Conservation (phyloP, 805 yeast genomes). For the Komagataella ulmi region DNA sequence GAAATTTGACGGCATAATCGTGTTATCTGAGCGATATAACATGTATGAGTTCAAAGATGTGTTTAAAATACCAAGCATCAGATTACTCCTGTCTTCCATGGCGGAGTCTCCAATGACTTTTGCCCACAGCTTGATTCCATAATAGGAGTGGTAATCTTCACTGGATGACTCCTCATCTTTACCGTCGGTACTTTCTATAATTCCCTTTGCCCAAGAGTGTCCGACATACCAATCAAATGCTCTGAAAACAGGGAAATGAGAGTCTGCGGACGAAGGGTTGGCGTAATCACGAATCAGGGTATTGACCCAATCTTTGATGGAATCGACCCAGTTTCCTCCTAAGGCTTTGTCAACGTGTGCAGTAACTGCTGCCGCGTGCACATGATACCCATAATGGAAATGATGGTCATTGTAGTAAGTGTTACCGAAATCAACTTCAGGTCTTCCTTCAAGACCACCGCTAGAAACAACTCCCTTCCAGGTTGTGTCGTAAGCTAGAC, state of each 20-base stretch:
- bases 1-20: constrained; percentile 39
- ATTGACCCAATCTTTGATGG: constrained; percentile 37
- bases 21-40: constrained; percentile 38
- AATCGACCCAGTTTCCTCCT: constrained; percentile 42
- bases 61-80: constrained; percentile 48
- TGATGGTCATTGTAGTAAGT: constrained; percentile 42
- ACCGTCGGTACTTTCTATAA: constrained; percentile 60
- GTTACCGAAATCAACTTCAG: constrained; percentile 32
- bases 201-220: constrained; percentile 70
- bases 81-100: constrained; percentile 39
- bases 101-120: constrained; percentile 35
- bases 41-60: constrained; percentile 43
- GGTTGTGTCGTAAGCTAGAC: constrained; percentile 40
- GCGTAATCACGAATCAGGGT: constrained; percentile 53
- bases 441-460: constrained; percentile 28
- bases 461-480: constrained; percentile 43
- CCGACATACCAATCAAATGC: constrained; percentile 69
- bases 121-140: constrained; percentile 58
- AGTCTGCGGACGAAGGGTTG: constrained; percentile 40
- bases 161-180: constrained; percentile 65
- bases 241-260: constrained; percentile 50
- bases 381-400: constrained; percentile 41
- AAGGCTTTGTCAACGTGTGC: constrained; percentile 37
- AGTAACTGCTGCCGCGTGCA: constrained; percentile 52
- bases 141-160: constrained; percentile 62